Evolutionary conservation across 345 rosid species (phyloP).

Genomic region (Xanthoceras sorbifolium): DNA sequence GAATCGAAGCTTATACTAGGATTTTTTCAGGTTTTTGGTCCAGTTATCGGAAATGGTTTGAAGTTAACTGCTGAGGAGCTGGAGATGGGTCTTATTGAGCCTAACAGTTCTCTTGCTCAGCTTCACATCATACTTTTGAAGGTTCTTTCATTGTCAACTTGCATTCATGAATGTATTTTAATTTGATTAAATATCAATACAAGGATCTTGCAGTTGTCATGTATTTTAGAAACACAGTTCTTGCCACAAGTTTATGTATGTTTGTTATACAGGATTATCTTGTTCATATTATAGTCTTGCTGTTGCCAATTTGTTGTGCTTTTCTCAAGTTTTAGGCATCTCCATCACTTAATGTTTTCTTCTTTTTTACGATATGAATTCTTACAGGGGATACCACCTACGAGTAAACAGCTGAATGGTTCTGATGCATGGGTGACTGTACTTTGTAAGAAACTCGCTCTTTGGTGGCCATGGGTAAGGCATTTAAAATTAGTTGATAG

Average conservation of each 20-base stretch:
- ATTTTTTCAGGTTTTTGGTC: conserved; percentile 64
- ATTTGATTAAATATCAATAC: neutral
- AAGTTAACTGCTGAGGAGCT: conserved; percentile 75
- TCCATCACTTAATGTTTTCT: neutral
- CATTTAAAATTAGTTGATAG: conserved; percentile 4
- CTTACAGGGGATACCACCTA: conserved; percentile 75
- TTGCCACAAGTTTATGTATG: neutral
- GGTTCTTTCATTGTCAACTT: conserved; percentile 38
- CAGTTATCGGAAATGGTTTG: conserved; percentile 52
- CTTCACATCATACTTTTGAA: conserved; percentile 72
- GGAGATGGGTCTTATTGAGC: conserved; percentile 63
- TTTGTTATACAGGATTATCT: neutral
- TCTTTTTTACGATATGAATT: neutral
- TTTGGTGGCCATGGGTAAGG: conserved; percentile 91
- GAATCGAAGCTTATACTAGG: neutral
- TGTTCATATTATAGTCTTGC: neutral
- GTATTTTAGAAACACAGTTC: neutral
- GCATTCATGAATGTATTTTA: neutral
- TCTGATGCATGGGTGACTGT: conserved; percentile 76
- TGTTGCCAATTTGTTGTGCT: neutral
- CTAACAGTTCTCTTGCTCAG: conserved; percentile 49
- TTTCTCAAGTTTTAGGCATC: neutral
- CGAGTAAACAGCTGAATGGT: conserved; percentile 48
- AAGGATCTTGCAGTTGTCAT: neutral
- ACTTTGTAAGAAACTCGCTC: conserved; percentile 69